phyloP scores from a whole-genome alignment of 768 basidiomycete species.

The Collybia sp. region DNA sequence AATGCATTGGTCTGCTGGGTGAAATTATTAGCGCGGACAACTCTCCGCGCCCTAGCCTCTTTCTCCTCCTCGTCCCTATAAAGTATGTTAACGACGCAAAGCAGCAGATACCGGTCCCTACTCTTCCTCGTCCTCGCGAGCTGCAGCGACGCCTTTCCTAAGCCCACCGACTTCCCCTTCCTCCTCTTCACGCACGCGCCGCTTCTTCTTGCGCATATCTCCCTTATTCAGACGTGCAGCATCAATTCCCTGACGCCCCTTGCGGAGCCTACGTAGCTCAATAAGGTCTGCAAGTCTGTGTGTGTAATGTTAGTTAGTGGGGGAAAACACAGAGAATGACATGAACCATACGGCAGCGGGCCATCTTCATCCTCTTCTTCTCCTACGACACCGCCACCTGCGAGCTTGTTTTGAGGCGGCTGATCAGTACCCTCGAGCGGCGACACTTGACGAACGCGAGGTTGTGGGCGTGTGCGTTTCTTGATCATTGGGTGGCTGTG shows the following conservation, averaged over 20 bases:
- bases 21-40: slow-evolving; percentile 86
- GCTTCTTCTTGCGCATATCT: slow-evolving; percentile 69
- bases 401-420: no score
- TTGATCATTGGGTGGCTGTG: slow-evolving; percentile 53
- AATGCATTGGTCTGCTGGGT: slow-evolving; percentile 95
- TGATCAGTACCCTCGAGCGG: slow-evolving; percentile 1
- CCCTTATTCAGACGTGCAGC: slow-evolving; percentile 80
- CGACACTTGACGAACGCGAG: slow-evolving; percentile 49
- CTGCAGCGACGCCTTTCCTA: slow-evolving; percentile 36
- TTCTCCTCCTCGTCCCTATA: slow-evolving; percentile 59
- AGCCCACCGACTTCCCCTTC: slow-evolving; percentile 49
- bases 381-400: slow-evolving; percentile 19
- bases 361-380: slow-evolving; percentile 39
- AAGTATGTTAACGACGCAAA: not conserved
- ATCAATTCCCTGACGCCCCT: slow-evolving; percentile 79
- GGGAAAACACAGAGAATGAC: not conserved
- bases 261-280: slow-evolving; percentile 74
- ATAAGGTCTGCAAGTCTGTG: slow-evolving; percentile 79
- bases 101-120: slow-evolving; percentile 24
- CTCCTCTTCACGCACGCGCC: slow-evolving; percentile 46
- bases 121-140: slow-evolving; percentile 54
- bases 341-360: slow-evolving; percentile 44
- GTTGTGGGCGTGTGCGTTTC: slow-evolving; percentile 67
- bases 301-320: slow-evolving; percentile 4
- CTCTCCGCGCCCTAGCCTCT: slow-evolving; percentile 65